These are phyloP conservation scores for Aspergillus pseudoterreus DNA, from an alignment of 2,329 filamentous ascomycete genomes.

Conservation along the genomic window DNA sequence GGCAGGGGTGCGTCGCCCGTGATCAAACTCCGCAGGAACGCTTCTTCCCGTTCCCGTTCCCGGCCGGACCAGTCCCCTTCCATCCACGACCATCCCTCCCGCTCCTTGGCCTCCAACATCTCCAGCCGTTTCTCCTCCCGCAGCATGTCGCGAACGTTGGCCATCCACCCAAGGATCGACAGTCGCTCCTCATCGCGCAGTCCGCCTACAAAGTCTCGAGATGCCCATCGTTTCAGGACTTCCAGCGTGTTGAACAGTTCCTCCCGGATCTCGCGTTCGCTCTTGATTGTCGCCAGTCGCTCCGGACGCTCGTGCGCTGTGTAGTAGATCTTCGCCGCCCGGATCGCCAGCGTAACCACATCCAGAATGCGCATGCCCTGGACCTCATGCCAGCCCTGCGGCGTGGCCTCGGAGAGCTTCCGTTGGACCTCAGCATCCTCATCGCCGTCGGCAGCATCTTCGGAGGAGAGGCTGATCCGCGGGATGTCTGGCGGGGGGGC, in stretches of 20 bases:
- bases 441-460: constrained; percentile 38
- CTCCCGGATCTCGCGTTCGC: constrained; percentile 77
- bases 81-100: constrained; percentile 77
- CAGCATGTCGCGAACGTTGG: constrained; percentile 72
- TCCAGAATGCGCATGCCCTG: constrained; percentile 91
- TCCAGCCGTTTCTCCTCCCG: constrained; percentile 74
- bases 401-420: constrained; percentile 21
- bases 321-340: constrained; percentile 94
- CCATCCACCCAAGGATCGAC: constrained; percentile 76
- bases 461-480: constrained; percentile 29
- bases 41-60: constrained; percentile 73
- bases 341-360: constrained; percentile 89
- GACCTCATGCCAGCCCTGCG: constrained; percentile 74
- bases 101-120: constrained; percentile 66
- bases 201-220: constrained; percentile 78
- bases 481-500: constrained; percentile 26
- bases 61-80: constrained; percentile 70
- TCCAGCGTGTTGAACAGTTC: constrained; percentile 86
- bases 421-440: constrained; percentile 31
- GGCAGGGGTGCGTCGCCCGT: constrained; percentile 58
- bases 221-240: constrained; percentile 85
- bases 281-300: constrained; percentile 78
- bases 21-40: constrained; percentile 75
- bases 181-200: constrained; percentile 73
- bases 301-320: constrained; percentile 86